Evolutionary conservation across 2,329 filamentous ascomycete genomes (phyloP).

Genomic region (Pleomassaria siparia): DNA sequence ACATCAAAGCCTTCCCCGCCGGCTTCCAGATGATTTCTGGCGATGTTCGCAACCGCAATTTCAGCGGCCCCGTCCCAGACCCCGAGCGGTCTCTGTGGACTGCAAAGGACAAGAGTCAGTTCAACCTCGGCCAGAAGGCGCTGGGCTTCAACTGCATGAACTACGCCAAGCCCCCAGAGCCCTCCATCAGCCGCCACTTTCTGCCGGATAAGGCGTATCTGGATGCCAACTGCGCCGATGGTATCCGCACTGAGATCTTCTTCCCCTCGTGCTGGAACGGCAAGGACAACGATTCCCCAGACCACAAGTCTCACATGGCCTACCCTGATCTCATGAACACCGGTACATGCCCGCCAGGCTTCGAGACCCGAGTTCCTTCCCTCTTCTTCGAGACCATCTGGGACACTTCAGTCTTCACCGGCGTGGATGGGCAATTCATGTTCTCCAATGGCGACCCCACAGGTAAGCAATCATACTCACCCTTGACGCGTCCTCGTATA

Average conservation of each 20-base stretch:
- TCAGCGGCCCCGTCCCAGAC: slow-evolving; percentile 61
- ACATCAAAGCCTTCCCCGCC: slow-evolving; percentile 70
- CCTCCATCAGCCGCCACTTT: slow-evolving; percentile 77
- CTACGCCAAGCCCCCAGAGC: slow-evolving; percentile 67
- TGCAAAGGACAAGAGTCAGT: slow-evolving; percentile 65
- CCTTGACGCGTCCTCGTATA: neutral
- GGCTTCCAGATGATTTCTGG: slow-evolving; percentile 73
- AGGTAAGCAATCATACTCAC: slow-evolving; percentile 54
- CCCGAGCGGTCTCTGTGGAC: slow-evolving; percentile 72
- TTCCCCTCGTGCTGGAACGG: slow-evolving; percentile 79
- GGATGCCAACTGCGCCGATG: slow-evolving; percentile 79
- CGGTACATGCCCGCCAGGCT: slow-evolving; percentile 57
- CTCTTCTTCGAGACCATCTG: slow-evolving; percentile 64
- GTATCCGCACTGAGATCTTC: slow-evolving; percentile 71
- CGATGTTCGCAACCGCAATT: slow-evolving; percentile 59
- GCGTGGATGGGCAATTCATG: slow-evolving; percentile 61
- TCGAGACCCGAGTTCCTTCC: slow-evolving; percentile 58
- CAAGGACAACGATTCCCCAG: slow-evolving; percentile 54
- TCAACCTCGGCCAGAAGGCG: slow-evolving; percentile 73
- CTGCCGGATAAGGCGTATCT: slow-evolving; percentile 78
- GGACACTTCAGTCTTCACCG: slow-evolving; percentile 54
- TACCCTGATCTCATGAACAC: slow-evolving; percentile 59
- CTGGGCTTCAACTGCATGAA: slow-evolving; percentile 95
- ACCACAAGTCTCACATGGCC: slow-evolving; percentile 66
- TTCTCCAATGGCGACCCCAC: slow-evolving; percentile 72